phyloP scores from a whole-genome alignment of 257 asterid genomes.

The Nyctanthes arbortristis region DNA sequence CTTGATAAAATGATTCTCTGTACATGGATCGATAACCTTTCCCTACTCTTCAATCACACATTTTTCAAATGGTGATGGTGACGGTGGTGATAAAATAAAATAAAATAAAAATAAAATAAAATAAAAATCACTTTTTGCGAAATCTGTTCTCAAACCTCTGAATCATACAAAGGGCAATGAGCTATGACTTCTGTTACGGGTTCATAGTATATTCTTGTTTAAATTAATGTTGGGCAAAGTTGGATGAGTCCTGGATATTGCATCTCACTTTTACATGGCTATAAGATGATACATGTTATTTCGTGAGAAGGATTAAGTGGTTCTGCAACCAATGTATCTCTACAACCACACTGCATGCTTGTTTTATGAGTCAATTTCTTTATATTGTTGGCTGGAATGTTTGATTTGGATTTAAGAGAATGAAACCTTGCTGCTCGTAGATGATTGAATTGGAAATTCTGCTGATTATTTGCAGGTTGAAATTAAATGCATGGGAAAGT shows the following conservation, averaged over 20 bases:
- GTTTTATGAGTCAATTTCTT: neutral
- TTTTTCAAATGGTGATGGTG: too few relatives aligned
- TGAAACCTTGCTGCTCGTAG: neutral
- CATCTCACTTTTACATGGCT: neutral
- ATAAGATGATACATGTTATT: neutral
- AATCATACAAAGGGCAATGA: too few relatives aligned
- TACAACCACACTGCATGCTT: too few relatives aligned
- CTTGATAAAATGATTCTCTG: too few relatives aligned
- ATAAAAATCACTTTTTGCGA: too few relatives aligned
- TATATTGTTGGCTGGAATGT: neutral
- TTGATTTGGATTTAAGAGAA: neutral
- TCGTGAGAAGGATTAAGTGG: too few relatives aligned
- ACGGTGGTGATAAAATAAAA: too few relatives aligned
- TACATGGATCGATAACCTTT: too few relatives aligned
- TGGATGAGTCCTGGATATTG: neutral
- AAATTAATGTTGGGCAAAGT: neutral
- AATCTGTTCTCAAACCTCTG: too few relatives aligned
- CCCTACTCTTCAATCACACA: too few relatives aligned
- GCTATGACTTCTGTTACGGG: neutral
- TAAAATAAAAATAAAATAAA: too few relatives aligned
- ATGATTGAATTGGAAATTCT: neutral
- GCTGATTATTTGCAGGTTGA: slow-evolving; percentile 28
- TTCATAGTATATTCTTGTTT: neutral
- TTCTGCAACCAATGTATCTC: too few relatives aligned
- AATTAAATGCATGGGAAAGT: slow-evolving; percentile 23